A percentile compares a stretch with the other conserved stretches of the same genome.
phyloP scores from a whole-genome alignment of 2,329 filamentous ascomycete genomes.

The Hirsutella rhossiliensis region DNA sequence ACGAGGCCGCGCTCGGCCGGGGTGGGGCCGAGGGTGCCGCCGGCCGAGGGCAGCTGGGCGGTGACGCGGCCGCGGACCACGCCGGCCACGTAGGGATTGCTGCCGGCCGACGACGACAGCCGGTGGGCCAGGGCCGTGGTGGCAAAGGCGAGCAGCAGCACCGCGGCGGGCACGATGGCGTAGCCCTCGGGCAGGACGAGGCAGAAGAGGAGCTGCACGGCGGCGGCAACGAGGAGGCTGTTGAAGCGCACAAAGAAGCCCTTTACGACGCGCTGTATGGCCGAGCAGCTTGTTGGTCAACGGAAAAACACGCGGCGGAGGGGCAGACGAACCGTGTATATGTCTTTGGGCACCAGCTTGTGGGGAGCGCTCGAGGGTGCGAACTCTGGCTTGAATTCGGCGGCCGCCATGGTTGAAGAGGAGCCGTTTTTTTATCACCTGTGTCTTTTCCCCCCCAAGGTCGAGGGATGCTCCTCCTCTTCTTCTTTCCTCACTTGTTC shows the following conservation, averaged over 20 bases:
- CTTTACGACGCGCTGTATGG: conserved; percentile 12
- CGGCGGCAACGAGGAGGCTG: conserved; percentile 19
- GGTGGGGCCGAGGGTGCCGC: conserved; percentile 13
- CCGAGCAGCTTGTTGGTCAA: not conserved
- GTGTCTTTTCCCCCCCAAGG: too few species aligned
- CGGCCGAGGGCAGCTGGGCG: conserved; percentile 17
- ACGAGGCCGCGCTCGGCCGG: conserved; percentile 20
- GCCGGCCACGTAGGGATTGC: conserved; percentile 7
- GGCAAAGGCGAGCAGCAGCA: conserved; percentile 17
- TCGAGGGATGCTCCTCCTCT: too few species aligned
- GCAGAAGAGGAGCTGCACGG: conserved; percentile 20
- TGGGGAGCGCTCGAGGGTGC: conserved; percentile 10
- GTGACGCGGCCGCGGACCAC: conserved; percentile 21
- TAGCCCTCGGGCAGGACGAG: conserved; percentile 20
- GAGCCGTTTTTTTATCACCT: too few species aligned
- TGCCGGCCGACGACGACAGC: not conserved
- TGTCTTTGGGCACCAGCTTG: not conserved
- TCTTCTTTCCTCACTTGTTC: too few species aligned
- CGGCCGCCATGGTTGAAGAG: not conserved
- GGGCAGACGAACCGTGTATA: not conserved
- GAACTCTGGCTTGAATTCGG: conserved; percentile 13
- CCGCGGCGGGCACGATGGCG: conserved; percentile 19
- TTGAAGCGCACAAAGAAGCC: conserved; percentile 20
- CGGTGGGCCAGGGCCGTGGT: conserved; percentile 17
- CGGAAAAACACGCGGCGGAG: not conserved